A percentile compares a stretch with the other conserved stretches of the same genome.
These are phyloP conservation scores for Fusarium luffae DNA, from an alignment of 2,329 filamentous ascomycete species.

Conservation along the genomic window DNA sequence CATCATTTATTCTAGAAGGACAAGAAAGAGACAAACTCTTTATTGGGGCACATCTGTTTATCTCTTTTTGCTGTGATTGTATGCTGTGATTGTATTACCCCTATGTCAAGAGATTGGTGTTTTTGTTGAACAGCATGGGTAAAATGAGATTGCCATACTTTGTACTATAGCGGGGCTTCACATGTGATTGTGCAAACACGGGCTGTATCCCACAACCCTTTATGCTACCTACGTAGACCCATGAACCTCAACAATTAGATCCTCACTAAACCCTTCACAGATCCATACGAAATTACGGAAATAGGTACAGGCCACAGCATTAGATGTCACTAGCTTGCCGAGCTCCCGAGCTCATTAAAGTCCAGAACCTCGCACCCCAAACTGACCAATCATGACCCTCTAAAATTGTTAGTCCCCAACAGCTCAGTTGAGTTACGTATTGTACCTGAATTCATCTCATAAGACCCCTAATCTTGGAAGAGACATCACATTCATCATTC, in stretches of 20 bases:
- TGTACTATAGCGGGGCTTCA: background rate
- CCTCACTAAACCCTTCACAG: background rate
- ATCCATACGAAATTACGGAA: background rate
- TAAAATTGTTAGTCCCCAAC: constrained; percentile 37
- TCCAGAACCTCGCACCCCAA: background rate
- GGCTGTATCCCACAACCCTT: background rate
- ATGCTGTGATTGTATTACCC: background rate
- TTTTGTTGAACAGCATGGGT: constrained; percentile 14
- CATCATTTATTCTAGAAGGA: background rate
- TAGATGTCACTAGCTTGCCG: background rate
- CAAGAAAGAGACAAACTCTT: too few relatives aligned
- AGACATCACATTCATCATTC: constrained; percentile 11
- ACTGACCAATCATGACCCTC: constrained; percentile 26
- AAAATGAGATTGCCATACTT: constrained; percentile 1
- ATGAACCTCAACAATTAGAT: background rate
- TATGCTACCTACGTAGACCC: background rate
- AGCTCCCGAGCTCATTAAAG: constrained; percentile 8
- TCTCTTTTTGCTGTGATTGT: too few relatives aligned
- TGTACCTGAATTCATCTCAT: background rate
- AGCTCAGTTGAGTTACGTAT: constrained; percentile 29
- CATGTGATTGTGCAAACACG: constrained; percentile 6
- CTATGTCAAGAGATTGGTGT: background rate
- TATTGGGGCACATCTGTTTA: too few relatives aligned
- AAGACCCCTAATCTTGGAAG: constrained; percentile 18
- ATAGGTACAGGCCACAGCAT: too few relatives aligned